These are phyloP conservation scores for Rhodotorula paludigena DNA, from an alignment of 768 basidiomycete genomes.

Conservation along the genomic window DNA sequence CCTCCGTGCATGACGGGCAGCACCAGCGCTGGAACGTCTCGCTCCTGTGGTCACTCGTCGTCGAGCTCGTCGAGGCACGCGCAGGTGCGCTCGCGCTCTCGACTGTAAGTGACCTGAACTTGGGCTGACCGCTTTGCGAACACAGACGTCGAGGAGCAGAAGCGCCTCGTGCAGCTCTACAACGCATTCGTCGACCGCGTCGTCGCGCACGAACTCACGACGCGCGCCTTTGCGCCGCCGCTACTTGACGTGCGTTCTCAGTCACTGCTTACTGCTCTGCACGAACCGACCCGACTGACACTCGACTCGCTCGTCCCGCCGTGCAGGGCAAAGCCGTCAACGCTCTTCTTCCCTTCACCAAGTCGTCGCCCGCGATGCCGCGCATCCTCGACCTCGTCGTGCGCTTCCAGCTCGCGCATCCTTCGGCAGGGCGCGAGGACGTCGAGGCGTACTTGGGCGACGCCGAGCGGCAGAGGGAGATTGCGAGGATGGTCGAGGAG, in stretches of 20 bases:
- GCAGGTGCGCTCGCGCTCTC: conserved; percentile 60
- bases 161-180: conserved; percentile 62
- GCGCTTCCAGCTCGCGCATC: conserved; percentile 42
- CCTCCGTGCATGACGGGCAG: conserved; percentile 58
- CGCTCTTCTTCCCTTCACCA: conserved; percentile 5
- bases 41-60: conserved; percentile 30
- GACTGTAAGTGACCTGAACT: conserved; percentile 61
- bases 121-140: conserved; percentile 51
- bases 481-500: neutral
- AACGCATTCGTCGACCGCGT: conserved; percentile 61
- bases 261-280: neutral
- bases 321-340: conserved; percentile 34
- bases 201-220: conserved; percentile 59
- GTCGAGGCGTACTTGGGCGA: conserved; percentile 42
- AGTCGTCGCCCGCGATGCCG: conserved; percentile 25
- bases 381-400: conserved; percentile 13
- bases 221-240: conserved; percentile 63
- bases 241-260: conserved; percentile 67
- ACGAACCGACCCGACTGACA: no score
- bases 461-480: conserved; percentile 4
- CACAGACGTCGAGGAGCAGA: conserved; percentile 69
- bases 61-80: conserved; percentile 23
- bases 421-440: conserved; percentile 39
- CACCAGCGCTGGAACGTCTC: conserved; percentile 32
- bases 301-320: neutral